Conservation (phyloP, 805 yeast species). For the Metschnikowia cerradonensis region DNA sequence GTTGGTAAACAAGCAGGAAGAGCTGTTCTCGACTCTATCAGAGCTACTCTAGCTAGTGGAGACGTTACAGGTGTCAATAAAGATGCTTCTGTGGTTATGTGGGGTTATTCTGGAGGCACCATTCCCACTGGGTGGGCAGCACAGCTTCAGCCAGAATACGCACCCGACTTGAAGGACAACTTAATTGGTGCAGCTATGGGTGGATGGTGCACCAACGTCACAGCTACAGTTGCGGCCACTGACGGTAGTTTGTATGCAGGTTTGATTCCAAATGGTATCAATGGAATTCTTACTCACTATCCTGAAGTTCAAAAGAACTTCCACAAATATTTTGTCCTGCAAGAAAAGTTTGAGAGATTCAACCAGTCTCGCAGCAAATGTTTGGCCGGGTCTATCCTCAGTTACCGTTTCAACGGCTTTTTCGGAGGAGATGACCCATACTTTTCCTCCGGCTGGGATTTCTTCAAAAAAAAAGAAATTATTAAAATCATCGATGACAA, state of each 20-base stretch:
- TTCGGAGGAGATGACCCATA: conserved; percentile 8
- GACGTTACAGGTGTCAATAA: conserved; percentile 18
- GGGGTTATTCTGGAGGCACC: conserved; percentile 42
- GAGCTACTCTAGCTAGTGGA: conserved; percentile 23
- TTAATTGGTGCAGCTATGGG: conserved; percentile 34
- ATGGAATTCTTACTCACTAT: conserved; percentile 30
- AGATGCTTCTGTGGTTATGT: conserved; percentile 22
- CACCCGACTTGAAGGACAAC: conserved; percentile 25
- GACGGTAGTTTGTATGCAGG: conserved; percentile 30
- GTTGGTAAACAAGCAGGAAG: conserved; percentile 32
- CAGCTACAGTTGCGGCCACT: conserved; percentile 21
- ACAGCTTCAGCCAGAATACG: conserved; percentile 32
- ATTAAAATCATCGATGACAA: conserved; percentile 5
- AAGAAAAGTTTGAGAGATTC: not conserved
- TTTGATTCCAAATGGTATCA: conserved; percentile 25
- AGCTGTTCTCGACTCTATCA: conserved; percentile 27
- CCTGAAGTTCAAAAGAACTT: conserved; percentile 18
- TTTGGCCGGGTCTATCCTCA: conserved; percentile 1
- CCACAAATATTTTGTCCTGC: not conserved
- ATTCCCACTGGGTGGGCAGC: conserved; percentile 39
- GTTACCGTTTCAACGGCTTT: not conserved
- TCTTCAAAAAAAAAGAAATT: conserved; percentile 1
- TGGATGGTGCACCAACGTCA: conserved; percentile 34
- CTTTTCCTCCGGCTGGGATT: conserved; percentile 3
- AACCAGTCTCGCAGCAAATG: conserved; percentile 1